Evolutionary conservation across 768 basidiomycete species (phyloP), one percentile per base, ranked within the genome.

Genomic region (Lactarius vividus): DNA sequence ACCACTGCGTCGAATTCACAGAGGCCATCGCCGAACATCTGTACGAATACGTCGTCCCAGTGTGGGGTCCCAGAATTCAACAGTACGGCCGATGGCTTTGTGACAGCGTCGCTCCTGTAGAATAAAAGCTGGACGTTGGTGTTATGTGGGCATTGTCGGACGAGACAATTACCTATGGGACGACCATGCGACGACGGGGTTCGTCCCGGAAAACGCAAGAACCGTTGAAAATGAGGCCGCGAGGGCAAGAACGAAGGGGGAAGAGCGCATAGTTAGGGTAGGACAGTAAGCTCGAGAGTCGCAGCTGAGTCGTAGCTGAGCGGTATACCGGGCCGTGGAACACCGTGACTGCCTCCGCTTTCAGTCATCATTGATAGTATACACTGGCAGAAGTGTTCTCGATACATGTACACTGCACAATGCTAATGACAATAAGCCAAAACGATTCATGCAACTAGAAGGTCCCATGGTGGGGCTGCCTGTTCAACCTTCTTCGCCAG

Each of bases 121-220:
- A 3, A 56, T 33, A 23, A 49, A 10, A 3, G 16, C 6, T 11
- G 31, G 53, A 4, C n/a, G 11, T 40, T 9, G 57, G 40, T 57
- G 44, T 26, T 67, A 15, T n/a, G 3, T 9, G 3, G 31, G 31
- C 8, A 28, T n/a, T n/a, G 42, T 39, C 28, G 18, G 23, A 60
- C 46, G 44, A 35, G 13, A 46, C 26, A 35, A 70, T n/a, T 73
- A 89, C 90, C 79, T 81, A 53, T 82, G 78, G 28, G 88, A 89
- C 1, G 89, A 85, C 90, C 91, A 92, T 13, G 84, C 84, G 2
- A 92, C 74, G 16, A 92, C 72, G 10, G 91, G 91, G 6, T 79
- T 74, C 0, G 89, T 88, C 63, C 85, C 79, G 10, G 82, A 83
- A 75, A 84, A 89, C 4, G 87, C 88, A 35, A 82, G 72, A 2